Evolutionary conservation across 768 basidiomycete genomes (phyloP), one percentile per base, ranked within the genome.

Genomic region (Leccinum aurantiacum): DNA sequence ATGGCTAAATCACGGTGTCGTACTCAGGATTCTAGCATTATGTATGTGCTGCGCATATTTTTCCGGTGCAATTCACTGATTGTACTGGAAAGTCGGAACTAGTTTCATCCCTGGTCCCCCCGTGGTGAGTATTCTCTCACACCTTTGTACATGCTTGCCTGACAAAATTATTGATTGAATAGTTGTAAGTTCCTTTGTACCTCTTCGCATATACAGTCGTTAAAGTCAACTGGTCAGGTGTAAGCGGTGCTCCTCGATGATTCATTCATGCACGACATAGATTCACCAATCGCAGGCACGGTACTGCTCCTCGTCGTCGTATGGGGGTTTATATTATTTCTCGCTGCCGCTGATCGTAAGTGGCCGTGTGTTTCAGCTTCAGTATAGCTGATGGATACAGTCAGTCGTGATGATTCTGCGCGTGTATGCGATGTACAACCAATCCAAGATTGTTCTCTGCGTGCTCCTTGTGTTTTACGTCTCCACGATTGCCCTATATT

Each of bases 361-460:
- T 70, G 11, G 2, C 5, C n/a, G 4, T 44, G n/a, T n/a, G 5
- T 44, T 44, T 44, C 41, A 19, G 9, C n/a, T n/a, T 10, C 14
- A 44, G n/a, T 44, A n/a, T 44, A 44, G 41, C n/a, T 44, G 10
- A 44, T 44, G 1, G 41, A 15, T 5, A 6, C 33, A 2, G 54
- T 17, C 41, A 70, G 69, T 69, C 8, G 48, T 65, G 33, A 70
- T 70, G 69, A 64, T 70, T 54, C 31, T 70, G 7, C 64, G 69
- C 0, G 60, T 71, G 13, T 71, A 70, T 31, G 67, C 69, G n/a
- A 59, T 71, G 57, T 70, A 70, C 41, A 19, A 44, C 19, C 54
- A 41, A 38, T 65, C 66, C 17, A 65, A 17, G 57, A 27, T 50
- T 13, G 27, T 69, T 31, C 49, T 69, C 8, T 49, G 54, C 8